Base-by-base conservation (phyloP, 208 protist species). In the Acanthamoeba royreba region DNA sequence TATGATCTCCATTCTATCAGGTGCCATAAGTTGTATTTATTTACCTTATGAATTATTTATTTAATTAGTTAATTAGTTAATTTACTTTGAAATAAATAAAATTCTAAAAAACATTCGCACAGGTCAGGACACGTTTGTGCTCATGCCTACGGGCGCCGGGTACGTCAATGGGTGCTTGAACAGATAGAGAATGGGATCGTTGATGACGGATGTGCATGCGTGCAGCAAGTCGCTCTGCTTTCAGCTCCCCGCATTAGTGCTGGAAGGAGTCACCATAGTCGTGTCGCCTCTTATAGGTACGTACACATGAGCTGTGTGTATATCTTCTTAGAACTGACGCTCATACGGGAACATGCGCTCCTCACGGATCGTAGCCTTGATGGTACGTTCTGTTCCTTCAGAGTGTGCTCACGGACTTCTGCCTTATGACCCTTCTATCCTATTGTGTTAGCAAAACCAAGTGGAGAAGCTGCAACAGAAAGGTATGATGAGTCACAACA, bases 191-290 rank as follows among this genome's bases (percentile, higher is more conserved):
- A 33, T n/a, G n/a, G n/a, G 69, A 15, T 19, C 17, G 28, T 81
- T 81, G 28, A 81, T 40, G 69, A 81, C 19, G 28, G 17, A n/a
- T 13, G 1, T 43, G 3, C 1, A 15, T 66, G 46, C 35, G 9
- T 22, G 93, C 55, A 95, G 96, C 15, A 97, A 97, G 40, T 96
- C 94, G 28, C 61, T 97, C 0, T 96, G 94, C 40, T 97, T 95
- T 85, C 96, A 97, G 87, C 45, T 97, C 13, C 96, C 96, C 5
- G 93, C 95, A 4, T n/a, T 96, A 2, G 31, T 96, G 25, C 17
- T 61, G 25, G 15, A 42, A 22, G 94, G 94, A 5, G 5, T 97
- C 4, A 95, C 94, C 17, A 19, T 97, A 5, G 83, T 96, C 2
- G 55, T 97, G 11, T 97, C 96, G 7, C 96, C 96, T 25, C 83